Percentiles rank a stretch among this genome's conserved stretches.
Evolutionary conservation across 1,284 basidiomycete species (phyloP).

Genomic region (Boletus calvinii): DNA sequence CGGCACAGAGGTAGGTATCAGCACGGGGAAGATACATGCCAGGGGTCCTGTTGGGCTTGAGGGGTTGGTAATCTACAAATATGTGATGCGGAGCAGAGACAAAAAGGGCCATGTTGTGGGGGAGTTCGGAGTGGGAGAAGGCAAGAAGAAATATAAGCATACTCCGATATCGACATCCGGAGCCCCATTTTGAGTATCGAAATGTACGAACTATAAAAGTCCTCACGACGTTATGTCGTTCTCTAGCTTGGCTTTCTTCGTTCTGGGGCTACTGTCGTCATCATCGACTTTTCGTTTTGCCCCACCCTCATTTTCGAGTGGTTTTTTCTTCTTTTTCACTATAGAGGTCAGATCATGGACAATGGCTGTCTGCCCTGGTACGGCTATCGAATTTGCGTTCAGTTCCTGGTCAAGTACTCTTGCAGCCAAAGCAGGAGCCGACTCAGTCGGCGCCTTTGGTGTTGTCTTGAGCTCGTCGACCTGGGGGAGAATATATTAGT

Average conservation of each 20-base stretch:
- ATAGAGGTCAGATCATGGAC: slow-evolving; percentile 83
- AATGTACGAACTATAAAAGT: neutral
- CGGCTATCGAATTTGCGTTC: slow-evolving; percentile 37
- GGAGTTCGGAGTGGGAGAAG: slow-evolving; percentile 74
- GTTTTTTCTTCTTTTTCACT: slow-evolving; percentile 81
- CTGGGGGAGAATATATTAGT: slow-evolving; percentile 37
- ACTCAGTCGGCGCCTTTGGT: slow-evolving; percentile 57
- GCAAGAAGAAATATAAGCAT: slow-evolving; percentile 80
- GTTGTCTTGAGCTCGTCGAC: slow-evolving; percentile 84
- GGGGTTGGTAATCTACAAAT: slow-evolving; percentile 94
- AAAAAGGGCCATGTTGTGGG: slow-evolving; percentile 75
- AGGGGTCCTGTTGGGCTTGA: slow-evolving; percentile 96
- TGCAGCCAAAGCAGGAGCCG: slow-evolving; percentile 64
- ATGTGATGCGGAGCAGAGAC: slow-evolving; percentile 77
- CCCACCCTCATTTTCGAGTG: slow-evolving; percentile 34
- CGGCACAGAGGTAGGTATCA: slow-evolving; percentile 97
- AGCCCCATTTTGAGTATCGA: slow-evolving; percentile 42
- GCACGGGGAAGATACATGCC: slow-evolving; percentile 95
- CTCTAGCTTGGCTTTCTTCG: slow-evolving; percentile 70
- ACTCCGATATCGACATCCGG: slow-evolving; percentile 45
- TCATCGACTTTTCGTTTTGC: slow-evolving; percentile 72
- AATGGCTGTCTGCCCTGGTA: slow-evolving; percentile 34
- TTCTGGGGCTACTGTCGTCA: slow-evolving; percentile 46
- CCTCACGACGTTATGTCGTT: slow-evolving; percentile 25
- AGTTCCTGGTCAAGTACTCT: slow-evolving; percentile 69